Evolutionary conservation across 768 basidiomycete genomes (phyloP), one percentile per base, ranked within the genome.

Genomic region (Leccinum incarnatum): DNA sequence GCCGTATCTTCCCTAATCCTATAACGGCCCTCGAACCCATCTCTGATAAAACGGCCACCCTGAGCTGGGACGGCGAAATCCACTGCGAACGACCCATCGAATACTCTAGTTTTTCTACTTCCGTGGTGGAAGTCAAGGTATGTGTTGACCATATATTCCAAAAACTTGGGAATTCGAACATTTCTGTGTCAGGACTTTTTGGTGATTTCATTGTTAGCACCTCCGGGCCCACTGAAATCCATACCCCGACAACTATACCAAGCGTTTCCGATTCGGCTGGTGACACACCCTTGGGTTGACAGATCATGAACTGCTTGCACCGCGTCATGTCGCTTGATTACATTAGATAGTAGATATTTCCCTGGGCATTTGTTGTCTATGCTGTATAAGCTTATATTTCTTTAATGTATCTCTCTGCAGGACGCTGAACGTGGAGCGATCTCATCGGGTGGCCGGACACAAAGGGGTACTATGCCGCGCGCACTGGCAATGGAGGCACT

Each of bases 31-130:
- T 70, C 66, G 47, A 64, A 55, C 66, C 55, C 62, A 66, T 62
- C 46, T 60, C 62, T 23, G 63, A 65, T 51, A 56, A 67, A 25
- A 69, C 75, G 30, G 73, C 71, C 40, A 75, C 79, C 55, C 67
- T 84, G 5, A 86, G 86, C 65, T 90, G 86, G 81, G 83, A 83
- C 59, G 87, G 88, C 15, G 79, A 83, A 62, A 66, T 88, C 17
- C 69, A 68, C 15, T 73, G 77, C 54, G 69, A 76, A 3, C 67
- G 66, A 11, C 70, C 78, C 27, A 67, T 81, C 29, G 69, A 69
- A 15, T 75, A 75, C 51, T 79, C 82, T 53, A 75, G 82, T 8
- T 89, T 89, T 71, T 67, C 62, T n/a, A 76, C 79, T 3, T 75
- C 75, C 1, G 74, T 77, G 49, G 67, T 86, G 37, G 66, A 74